Base-by-base conservation (phyloP, 177 flowering plant genomes). In the Vitis hybrid region DNA sequence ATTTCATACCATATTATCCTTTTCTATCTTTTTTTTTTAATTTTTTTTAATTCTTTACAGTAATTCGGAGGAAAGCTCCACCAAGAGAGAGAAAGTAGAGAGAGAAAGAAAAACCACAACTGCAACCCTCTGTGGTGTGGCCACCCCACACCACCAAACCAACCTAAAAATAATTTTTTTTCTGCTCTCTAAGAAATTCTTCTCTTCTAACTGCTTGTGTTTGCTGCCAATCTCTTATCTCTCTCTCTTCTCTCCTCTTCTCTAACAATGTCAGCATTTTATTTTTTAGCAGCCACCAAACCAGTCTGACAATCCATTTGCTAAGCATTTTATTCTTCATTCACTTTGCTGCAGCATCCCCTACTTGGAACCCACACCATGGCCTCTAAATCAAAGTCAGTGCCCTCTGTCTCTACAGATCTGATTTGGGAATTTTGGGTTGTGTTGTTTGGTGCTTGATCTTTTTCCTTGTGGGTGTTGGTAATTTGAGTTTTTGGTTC, bases 301-400 rank as follows among this genome's bases (percentile, higher is more conserved):
- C 5, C 29, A 16, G 5, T 22, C 61, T 22, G 11, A 2, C 39
- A 10, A 3, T 2, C 11, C 52, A 3, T 13, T 22, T 58, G n/a
- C 16, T 34, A 22, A 51, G 22, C 26, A 26, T 53, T 58, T 62
- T 11, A 58, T 39, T 10, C 53, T 60, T 16, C 59, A 22, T 59
- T 22, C 60, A 52, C 45, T 58, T 66, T 2, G 7, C 50, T 50
- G 18, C 68, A 4, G 2, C 15, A 29, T 10, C 54, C 65, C 34
- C 56, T 52, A 26, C 15, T 50, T 15, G 49, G 63, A 65, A 13
- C 60, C 69, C 29, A 67, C 62, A 53, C 66, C 70, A 82, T 82
- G 85, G 60, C 85, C 52, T 20, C 85, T 19, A 82, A 80, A 65
- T 66, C 82, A 73, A 82, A 76, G 85, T 82, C 65, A 68, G 81